Evolutionary conservation across 2,329 filamentous ascomycete genomes (phyloP).

Genomic region (Alternaria sp.): DNA sequence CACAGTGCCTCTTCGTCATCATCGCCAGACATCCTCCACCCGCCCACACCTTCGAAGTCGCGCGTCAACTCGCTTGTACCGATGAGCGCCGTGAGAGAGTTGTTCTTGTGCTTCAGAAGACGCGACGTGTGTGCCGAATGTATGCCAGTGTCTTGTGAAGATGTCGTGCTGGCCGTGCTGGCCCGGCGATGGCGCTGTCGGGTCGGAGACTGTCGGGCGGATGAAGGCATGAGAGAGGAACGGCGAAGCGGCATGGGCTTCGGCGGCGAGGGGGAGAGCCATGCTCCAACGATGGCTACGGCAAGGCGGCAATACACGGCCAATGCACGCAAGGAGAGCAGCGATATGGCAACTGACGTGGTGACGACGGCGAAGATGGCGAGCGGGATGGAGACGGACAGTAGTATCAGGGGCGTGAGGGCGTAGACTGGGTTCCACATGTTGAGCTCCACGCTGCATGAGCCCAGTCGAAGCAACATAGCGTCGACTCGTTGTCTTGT

Average conservation of each 20-base stretch:
- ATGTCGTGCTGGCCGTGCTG: conserved; percentile 34
- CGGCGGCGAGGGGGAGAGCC: conserved; percentile 39
- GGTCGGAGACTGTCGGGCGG: conserved; percentile 35
- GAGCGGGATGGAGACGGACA: conserved; percentile 52
- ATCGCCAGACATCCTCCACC: conserved; percentile 49
- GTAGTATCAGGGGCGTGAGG: conserved; percentile 47
- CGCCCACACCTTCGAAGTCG: conserved; percentile 57
- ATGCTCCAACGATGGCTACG: conserved; percentile 51
- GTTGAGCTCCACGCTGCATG: conserved; percentile 26
- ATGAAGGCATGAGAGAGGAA: conserved; percentile 17
- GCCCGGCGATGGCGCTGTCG: conserved; percentile 36
- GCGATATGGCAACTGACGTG: conserved; percentile 49
- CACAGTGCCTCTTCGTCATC: conserved; percentile 56
- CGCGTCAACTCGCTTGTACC: conserved; percentile 44
- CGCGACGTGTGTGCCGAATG: conserved; percentile 24
- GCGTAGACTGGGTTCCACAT: conserved; percentile 45
- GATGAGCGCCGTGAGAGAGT: conserved; percentile 47
- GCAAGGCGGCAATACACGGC: conserved; percentile 56
- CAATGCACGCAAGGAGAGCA: conserved; percentile 52
- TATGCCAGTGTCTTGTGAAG: conserved; percentile 28
- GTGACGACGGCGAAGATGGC: conserved; percentile 51
- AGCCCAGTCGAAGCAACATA: conserved; percentile 27
- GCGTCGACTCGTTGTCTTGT: neutral
- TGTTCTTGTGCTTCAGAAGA: conserved; percentile 40
- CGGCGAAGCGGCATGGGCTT: conserved; percentile 24